phyloP scores from a whole-genome alignment of 805 yeast genomes.

The Yarrowia sp. region DNA sequence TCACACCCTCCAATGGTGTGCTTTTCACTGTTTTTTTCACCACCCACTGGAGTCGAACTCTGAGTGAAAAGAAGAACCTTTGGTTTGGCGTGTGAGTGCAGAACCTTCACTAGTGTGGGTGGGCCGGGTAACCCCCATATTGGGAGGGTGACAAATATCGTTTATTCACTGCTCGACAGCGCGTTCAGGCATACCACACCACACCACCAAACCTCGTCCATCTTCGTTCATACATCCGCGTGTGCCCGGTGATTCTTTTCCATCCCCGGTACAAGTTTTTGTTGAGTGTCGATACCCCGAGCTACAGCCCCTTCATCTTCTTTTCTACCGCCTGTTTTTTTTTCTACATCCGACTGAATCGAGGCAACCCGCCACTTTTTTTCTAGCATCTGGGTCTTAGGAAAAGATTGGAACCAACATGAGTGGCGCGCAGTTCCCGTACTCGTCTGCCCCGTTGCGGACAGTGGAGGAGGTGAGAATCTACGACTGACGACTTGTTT shows the following conservation, averaged over 20 bases:
- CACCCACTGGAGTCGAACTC: background rate
- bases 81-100: background rate
- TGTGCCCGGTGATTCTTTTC: background rate
- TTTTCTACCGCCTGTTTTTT: too few relatives aligned
- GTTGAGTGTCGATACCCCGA: background rate
- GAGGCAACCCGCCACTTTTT: slow-evolving; percentile 4
- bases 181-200: slow-evolving; percentile 15
- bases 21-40: too few relatives aligned
- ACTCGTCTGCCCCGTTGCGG: slow-evolving; percentile 97
- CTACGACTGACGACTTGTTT: background rate
- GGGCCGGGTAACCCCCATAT: slow-evolving; percentile 13
- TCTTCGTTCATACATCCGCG: background rate
- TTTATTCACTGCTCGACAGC: slow-evolving; percentile 8
- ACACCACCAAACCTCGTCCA: background rate
- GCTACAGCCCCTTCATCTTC: background rate
- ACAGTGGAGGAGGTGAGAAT: slow-evolving; percentile 79
- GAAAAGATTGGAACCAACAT: slow-evolving; percentile 29
- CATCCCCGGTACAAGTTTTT: background rate
- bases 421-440: slow-evolving; percentile 62
- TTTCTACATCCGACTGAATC: slow-evolving; percentile 8
- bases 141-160: slow-evolving; percentile 23
- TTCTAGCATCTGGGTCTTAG: background rate
- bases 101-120: background rate
- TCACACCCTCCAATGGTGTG: too few relatives aligned
- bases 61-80: background rate